Conservation (phyloP, 2,329 filamentous ascomycete genomes). For the Allantophomopsis cytisporea region DNA sequence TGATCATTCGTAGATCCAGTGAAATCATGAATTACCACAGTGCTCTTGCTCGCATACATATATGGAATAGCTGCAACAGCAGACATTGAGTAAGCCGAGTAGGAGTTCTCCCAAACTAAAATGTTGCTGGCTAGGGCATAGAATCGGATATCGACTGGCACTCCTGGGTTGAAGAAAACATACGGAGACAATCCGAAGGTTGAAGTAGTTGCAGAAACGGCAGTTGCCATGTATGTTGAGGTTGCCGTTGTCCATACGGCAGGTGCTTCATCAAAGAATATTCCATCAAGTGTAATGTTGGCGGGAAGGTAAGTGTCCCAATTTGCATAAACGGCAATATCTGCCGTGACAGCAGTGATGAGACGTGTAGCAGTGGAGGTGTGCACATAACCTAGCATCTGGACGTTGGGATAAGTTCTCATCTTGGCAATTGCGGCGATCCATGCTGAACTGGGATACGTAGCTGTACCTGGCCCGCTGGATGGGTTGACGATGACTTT, state of each 20-base stretch:
- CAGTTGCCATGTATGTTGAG: not conserved
- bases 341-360: slow-evolving; percentile 11
- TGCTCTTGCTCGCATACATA: not conserved
- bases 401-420: slow-evolving; percentile 20
- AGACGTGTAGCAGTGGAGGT: slow-evolving; percentile 16
- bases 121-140: not conserved
- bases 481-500: slow-evolving; percentile 12
- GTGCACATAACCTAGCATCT: slow-evolving; percentile 23
- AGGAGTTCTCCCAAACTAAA: not conserved
- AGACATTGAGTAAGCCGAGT: not conserved
- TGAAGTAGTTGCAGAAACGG: not conserved
- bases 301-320: not conserved
- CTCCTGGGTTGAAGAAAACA: not conserved
- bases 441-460: slow-evolving; percentile 19
- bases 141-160: not conserved
- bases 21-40: not conserved
- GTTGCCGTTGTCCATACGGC: not conserved
- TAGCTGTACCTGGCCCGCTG: slow-evolving; percentile 16
- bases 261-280: not conserved
- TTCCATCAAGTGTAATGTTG: not conserved
- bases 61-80: not conserved
- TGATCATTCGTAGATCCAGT: not conserved
- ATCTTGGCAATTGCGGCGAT: slow-evolving; percentile 18
- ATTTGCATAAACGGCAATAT: not conserved
- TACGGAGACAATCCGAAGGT: not conserved